Base-by-base conservation (phyloP, 495 filamentous ascomycete species). In the Umbilicaria muhlenbergii region DNA sequence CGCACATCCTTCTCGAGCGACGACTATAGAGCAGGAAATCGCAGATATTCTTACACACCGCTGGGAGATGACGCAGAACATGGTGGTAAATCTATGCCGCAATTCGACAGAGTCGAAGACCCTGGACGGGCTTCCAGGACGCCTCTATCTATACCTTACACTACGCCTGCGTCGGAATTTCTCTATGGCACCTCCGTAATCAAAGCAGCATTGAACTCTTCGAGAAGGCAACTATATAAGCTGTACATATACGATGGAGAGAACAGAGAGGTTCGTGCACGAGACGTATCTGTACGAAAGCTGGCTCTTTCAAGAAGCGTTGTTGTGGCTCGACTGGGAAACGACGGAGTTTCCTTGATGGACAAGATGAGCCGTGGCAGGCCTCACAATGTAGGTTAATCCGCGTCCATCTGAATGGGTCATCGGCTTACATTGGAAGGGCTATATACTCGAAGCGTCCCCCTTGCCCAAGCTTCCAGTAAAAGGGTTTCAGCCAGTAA, bases 111-210 rank as follows among this genome's bases (percentile, higher is more conserved):
- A 21, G 19, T 2, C 19, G 19, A 21, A 5, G 19, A 21, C 2
- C 19, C 19, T 21, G 2, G 19, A 21, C 19, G 19, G 19, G 19
- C 19, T 5, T 21, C 19, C 19, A 21, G 5, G 19, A 21, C 19
- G 0, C 77, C 78, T 0, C 33, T 78, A 16, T 70, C 74, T 11
- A 73, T 94, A 36, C 80, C 80, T 3, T 86, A 85, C 54, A 86
- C 83, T 2, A 88, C 83, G 3, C 79, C 87, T 0, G 82, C 87
- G 33, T 91, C 87, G 1, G 80, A 92, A 47, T 96, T 94, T 58
- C 71, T 98, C 7, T 96, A 93, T 55, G 91, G 91, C 12, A 73
- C 71, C 13, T 78, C 78, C 7, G 74, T 80, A 2, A 82, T 95
- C n/a, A 75, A 81, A 43, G 83, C 89, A 6, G 89, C 88, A 1